Percentiles rank a stretch among this genome's conserved stretches.
Evolutionary conservation across 805 yeast genomes (phyloP).

Genomic region (Priceomyces melissophilus): DNA sequence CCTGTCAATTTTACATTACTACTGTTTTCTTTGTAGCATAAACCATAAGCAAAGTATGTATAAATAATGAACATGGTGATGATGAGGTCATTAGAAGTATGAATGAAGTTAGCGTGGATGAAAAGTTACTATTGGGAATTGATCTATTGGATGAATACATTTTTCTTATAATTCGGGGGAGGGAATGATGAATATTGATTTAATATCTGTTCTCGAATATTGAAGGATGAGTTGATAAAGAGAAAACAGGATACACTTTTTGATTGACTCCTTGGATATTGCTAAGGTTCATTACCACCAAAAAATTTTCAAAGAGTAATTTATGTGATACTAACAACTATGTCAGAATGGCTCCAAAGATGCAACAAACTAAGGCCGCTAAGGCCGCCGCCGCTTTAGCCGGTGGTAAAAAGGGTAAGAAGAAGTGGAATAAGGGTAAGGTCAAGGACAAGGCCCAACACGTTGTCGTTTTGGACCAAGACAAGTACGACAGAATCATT

Average conservation of each 20-base stretch:
- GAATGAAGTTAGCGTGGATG: too few species aligned
- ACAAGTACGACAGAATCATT: slow-evolving; percentile 97
- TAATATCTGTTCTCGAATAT: too few species aligned
- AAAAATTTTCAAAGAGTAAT: not conserved
- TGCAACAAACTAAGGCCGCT: slow-evolving; percentile 99
- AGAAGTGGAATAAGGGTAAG: slow-evolving; percentile 99
- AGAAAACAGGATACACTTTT: too few species aligned
- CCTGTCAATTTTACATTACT: not conserved
- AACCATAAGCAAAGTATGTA: slow-evolving; percentile 2
- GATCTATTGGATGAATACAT: too few species aligned
- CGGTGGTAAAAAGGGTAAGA: slow-evolving; percentile 99
- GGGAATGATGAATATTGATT: too few species aligned
- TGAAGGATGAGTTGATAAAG: too few species aligned
- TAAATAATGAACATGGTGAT: not conserved
- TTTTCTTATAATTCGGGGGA: too few species aligned
- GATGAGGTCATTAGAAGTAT: too few species aligned
- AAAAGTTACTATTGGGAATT: too few species aligned
- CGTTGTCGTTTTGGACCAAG: slow-evolving; percentile 95
- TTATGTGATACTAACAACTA: slow-evolving; percentile 20
- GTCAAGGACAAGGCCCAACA: slow-evolving; percentile 99
- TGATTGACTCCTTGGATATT: too few species aligned
- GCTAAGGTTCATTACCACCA: too few species aligned
- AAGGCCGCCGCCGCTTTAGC: slow-evolving; percentile 99
- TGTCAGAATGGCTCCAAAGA: slow-evolving; percentile 92
- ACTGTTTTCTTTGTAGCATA: slow-evolving; percentile 3